Evolutionary conservation across 192 early-diverging fungal species (phyloP).

Genomic region (Coemansia guatemalensis): DNA sequence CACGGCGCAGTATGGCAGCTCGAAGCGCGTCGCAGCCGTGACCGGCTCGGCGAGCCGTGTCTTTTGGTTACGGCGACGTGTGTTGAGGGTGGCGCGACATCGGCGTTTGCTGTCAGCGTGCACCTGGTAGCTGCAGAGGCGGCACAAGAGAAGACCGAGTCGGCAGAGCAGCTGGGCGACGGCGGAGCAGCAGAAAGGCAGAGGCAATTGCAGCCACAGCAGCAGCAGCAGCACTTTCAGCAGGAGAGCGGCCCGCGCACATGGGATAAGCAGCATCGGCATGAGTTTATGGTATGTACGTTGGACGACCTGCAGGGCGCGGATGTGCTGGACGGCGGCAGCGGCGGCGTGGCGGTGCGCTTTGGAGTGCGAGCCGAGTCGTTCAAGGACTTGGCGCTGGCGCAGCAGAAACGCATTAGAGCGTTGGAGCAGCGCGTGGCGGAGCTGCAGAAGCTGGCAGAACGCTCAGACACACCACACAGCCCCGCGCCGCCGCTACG

Average conservation of each 20-base stretch:
- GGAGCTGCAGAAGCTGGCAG: constrained; percentile 1
- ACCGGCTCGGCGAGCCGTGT: constrained; percentile 29
- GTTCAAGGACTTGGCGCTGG: constrained; percentile 18
- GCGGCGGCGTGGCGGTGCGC: constrained; percentile 21
- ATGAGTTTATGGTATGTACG: constrained; percentile 29
- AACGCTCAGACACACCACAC: too few relatives aligned
- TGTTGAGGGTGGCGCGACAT: constrained; percentile 16
- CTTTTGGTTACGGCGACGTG: constrained; percentile 22
- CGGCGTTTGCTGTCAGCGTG: constrained; percentile 14
- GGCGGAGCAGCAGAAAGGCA: neutral
- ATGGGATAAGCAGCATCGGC: constrained; percentile 2
- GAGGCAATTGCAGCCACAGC: neutral
- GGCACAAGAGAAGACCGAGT: neutral
- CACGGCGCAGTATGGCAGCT: constrained; percentile 40
- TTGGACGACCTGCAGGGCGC: constrained; percentile 14
- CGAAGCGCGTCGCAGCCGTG: constrained; percentile 29
- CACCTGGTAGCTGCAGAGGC: neutral
- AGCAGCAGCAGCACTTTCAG: constrained; percentile 2
- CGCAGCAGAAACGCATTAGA: constrained; percentile 26
- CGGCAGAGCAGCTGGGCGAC: too few relatives aligned
- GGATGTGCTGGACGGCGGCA: constrained; percentile 4
- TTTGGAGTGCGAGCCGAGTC: constrained; percentile 29
- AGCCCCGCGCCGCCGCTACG: too few relatives aligned
- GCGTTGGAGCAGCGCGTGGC: constrained; percentile 23
- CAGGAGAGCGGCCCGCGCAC: neutral